Conservation (phyloP, 1,284 basidiomycete genomes). For the Fomitiporia mediterranea region DNA sequence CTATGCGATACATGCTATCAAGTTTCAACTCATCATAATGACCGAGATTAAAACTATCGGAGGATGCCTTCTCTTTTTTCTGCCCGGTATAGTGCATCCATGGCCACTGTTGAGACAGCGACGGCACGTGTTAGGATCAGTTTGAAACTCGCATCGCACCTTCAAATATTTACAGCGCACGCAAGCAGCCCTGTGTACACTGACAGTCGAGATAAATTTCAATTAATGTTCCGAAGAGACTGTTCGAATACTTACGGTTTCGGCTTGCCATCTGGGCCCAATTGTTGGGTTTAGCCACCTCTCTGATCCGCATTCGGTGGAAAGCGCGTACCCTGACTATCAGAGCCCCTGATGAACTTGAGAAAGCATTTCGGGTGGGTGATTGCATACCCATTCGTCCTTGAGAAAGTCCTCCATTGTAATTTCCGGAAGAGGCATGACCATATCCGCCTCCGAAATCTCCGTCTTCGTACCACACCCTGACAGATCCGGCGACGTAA, state of each 20-base stretch:
- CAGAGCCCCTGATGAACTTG: background rate
- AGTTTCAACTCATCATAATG: background rate
- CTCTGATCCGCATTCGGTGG: background rate
- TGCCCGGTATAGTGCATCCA: slow-evolving; percentile 13
- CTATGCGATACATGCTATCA: slow-evolving; percentile 29
- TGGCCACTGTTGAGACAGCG: slow-evolving; percentile 18
- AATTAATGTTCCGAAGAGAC: background rate
- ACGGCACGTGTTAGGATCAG: slow-evolving; percentile 13
- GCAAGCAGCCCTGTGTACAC: slow-evolving; percentile 5
- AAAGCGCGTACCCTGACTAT: background rate
- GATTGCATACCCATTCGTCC: background rate
- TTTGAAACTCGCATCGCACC: slow-evolving; percentile 18
- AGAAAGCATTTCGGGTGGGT: background rate
- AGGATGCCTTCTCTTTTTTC: slow-evolving; percentile 17
- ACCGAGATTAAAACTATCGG: slow-evolving; percentile 1
- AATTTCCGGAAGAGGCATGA: background rate
- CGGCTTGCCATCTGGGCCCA: slow-evolving; percentile 3
- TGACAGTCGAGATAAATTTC: background rate
- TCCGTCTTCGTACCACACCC: slow-evolving; percentile 9
- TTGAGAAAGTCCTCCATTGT: background rate
- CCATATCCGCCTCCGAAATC: slow-evolving; percentile 1
- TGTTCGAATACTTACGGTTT: slow-evolving; percentile 5
- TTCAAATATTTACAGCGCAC: slow-evolving; percentile 18
- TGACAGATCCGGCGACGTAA: background rate
- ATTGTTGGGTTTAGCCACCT: background rate